Evolutionary conservation across 441 rosid species (phyloP).

Genomic region (Corymbia citriodora): DNA sequence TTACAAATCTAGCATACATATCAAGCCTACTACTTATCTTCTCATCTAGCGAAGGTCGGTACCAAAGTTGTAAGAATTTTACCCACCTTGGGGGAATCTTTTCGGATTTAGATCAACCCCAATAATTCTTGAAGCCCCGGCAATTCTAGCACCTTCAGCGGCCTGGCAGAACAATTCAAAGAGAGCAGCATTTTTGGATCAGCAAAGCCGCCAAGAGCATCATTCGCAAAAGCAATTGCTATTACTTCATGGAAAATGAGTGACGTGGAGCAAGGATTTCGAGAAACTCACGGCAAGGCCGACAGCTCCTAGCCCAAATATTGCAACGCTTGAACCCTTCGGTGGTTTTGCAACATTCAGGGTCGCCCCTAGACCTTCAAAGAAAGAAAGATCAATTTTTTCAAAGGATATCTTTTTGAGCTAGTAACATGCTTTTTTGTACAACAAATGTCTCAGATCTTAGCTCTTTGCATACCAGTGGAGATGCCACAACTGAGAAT

Average conservation of each 20-base stretch:
- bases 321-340: neutral
- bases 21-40: neutral
- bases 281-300: constrained; percentile 7
- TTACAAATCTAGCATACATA: neutral
- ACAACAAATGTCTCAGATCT: neutral
- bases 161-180: neutral
- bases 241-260: neutral
- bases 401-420: neutral
- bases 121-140: constrained; percentile 9
- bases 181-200: neutral
- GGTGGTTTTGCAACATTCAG: constrained; percentile 7
- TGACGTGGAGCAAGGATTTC: neutral
- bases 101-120: constrained; percentile 7
- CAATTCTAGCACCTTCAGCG: constrained; percentile 8
- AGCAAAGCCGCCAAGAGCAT: neutral
- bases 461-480: neutral
- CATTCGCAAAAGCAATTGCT: neutral
- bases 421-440: neutral
- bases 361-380: constrained; percentile 5
- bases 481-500: constrained; percentile 7
- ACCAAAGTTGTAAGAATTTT: neutral
- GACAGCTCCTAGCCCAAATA: constrained; percentile 7
- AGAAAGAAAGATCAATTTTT: neutral
- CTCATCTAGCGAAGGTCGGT: neutral
- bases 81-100: constrained; percentile 1